Percentiles rank a stretch among this genome's conserved stretches.
Conservation (phyloP, 192 early-diverging fungal genomes). For the Thamnidium elegans region DNA sequence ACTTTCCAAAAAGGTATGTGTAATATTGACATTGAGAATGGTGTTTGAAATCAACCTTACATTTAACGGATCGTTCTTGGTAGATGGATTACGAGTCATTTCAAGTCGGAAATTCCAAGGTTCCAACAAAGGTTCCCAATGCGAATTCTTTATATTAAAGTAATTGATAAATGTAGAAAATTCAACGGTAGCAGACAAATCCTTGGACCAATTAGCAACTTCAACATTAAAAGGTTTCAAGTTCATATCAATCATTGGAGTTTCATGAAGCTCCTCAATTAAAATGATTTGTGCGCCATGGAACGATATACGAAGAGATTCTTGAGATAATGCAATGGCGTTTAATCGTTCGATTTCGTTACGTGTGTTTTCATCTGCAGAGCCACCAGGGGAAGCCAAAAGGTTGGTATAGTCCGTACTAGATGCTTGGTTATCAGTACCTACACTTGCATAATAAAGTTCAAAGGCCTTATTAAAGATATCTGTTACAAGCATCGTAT, state of each 20-base stretch:
- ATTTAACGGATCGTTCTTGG: constrained; percentile 24
- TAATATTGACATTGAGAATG: constrained; percentile 81
- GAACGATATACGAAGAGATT: constrained; percentile 55
- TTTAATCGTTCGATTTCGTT: background rate
- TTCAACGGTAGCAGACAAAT: constrained; percentile 55
- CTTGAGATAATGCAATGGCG: constrained; percentile 17
- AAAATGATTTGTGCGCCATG: constrained; percentile 74
- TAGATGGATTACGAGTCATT: constrained; percentile 17
- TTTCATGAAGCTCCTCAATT: constrained; percentile 92
- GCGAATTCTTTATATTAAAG: constrained; percentile 96
- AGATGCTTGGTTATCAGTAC: background rate
- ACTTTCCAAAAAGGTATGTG: constrained; percentile 77
- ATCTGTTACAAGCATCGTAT: constrained; percentile 76
- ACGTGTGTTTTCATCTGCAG: background rate
- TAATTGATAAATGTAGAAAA: constrained; percentile 81
- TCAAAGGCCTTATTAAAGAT: constrained; percentile 75
- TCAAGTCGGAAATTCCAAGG: constrained; percentile 76
- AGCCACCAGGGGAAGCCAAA: too few species aligned
- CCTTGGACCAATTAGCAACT: constrained; percentile 80
- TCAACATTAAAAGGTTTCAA: constrained; percentile 79
- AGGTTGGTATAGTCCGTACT: background rate
- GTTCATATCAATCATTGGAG: constrained; percentile 86
- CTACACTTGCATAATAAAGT: constrained; percentile 39
- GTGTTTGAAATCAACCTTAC: constrained; percentile 70
- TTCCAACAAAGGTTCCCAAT: constrained; percentile 97